These are phyloP conservation scores for Penicillium parvum DNA, from an alignment of 495 filamentous ascomycete genomes.

Conservation along the genomic window DNA sequence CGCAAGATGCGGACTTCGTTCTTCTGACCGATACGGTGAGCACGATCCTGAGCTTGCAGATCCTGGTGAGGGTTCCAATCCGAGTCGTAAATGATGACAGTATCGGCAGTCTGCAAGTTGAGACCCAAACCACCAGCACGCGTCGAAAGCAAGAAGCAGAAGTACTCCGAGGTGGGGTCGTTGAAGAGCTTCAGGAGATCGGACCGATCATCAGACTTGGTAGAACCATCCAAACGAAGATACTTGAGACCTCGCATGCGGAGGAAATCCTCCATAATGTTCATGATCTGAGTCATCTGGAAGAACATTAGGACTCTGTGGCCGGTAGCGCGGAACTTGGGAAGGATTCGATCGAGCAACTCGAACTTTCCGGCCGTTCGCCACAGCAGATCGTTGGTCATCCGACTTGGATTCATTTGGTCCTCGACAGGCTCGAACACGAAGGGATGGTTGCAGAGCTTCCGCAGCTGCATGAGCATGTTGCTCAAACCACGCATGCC, in stretches of 20 bases:
- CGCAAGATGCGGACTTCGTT: conserved; percentile 96
- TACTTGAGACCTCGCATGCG: conserved; percentile 77
- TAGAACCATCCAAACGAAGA: conserved; percentile 90
- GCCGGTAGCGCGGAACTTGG: conserved; percentile 82
- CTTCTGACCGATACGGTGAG: conserved; percentile 99
- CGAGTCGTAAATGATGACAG: conserved; percentile 98
- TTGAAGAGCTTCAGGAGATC: conserved; percentile 87
- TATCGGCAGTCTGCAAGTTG: conserved; percentile 95
- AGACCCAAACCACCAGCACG: conserved; percentile 96
- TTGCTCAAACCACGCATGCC: conserved; percentile 95
- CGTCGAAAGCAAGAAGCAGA: conserved; percentile 97
- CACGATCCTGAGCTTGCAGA: conserved; percentile 98
- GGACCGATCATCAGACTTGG: conserved; percentile 95
- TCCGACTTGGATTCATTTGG: conserved; percentile 86
- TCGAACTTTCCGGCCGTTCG: conserved; percentile 97
- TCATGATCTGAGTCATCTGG: conserved; percentile 99
- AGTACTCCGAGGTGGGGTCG: conserved; percentile 81
- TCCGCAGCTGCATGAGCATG: conserved; percentile 99
- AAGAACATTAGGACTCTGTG: conserved; percentile 99
- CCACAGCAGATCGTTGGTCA: conserved; percentile 91
- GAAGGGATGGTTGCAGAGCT: conserved; percentile 98
- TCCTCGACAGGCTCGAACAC: conserved; percentile 97
- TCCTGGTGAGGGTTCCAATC: conserved; percentile 99
- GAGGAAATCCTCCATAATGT: conserved; percentile 99
- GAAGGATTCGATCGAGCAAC: conserved; percentile 83